Base-by-base conservation (phyloP, 441 rosid species). In the Euphorbia corollata region DNA sequence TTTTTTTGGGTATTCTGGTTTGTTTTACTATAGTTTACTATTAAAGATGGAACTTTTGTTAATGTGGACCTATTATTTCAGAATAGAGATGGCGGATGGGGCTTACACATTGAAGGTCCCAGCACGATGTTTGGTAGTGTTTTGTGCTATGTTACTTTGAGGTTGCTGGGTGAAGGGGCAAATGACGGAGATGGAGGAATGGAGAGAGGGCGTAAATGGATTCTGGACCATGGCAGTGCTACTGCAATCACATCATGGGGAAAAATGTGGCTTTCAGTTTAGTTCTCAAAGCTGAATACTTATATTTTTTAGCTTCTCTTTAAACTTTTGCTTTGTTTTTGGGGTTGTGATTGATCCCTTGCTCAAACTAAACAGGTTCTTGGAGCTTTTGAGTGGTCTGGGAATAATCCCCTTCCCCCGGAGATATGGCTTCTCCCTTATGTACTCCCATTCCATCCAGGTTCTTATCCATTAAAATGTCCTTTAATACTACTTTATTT, bases 81-180 rank as follows among this genome's bases (percentile, higher is more conserved):
- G 99, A 94, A 94, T 65, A 74, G 75, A 78, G 93, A 89, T 64
- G 90, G 93, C 3, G 91, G 91, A 0, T 89, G 91, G 96, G 93
- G 93, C 57, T 65, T 86, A 11, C 91, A 87, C 62, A 83, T 87
- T 30, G 91, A 87, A 74, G 90, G 87, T 11, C 67, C 67, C 22
- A 87, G 94, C 73, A 86, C 87, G 19, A 86, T 90, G 94, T 80
- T 86, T 61, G 74, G 88, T 56, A 80, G 85, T 4, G 73, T 71
- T 0, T 81, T 90, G 45, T 76, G 72, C 5, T 90, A 85, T 15
- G 82, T 85, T 16, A 53, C 83, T 6, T 43, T 87, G 16, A 81
- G 96, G 65, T 67, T 90, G 69, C 78, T 90, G 0, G 94, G 86
- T 8, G 90, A 90, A 74, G 83, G 68, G 65, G 59, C 70, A 8